phyloP scores from a whole-genome alignment of 2,329 filamentous ascomycete genomes.

The Allantophomopsis lycopodina region DNA sequence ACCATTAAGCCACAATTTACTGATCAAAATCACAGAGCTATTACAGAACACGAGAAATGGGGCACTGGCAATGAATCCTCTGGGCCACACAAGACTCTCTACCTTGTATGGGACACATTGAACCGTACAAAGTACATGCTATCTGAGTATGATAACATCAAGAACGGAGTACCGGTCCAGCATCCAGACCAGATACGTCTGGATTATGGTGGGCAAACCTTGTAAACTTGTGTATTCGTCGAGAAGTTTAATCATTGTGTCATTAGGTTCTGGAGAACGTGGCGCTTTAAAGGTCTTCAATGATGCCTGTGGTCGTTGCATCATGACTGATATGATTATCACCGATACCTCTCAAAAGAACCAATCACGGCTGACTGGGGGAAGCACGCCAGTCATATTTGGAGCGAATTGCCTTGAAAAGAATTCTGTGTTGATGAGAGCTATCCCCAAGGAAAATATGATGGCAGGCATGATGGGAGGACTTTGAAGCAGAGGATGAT shows the following conservation, averaged over 20 bases:
- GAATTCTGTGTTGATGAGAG: neutral
- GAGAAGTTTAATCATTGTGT: neutral
- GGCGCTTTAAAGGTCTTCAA: constrained; percentile 8
- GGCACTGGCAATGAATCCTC: constrained; percentile 5
- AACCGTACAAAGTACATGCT: constrained; percentile 26
- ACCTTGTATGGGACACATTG: constrained; percentile 27
- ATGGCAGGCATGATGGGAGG: no score
- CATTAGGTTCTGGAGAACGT: constrained; percentile 6
- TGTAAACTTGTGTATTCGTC: neutral
- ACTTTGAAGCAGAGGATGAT: no score
- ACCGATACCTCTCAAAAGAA: constrained; percentile 8
- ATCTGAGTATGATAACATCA: constrained; percentile 25
- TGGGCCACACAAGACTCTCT: constrained; percentile 18
- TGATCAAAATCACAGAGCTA: constrained; percentile 3
- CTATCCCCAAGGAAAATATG: no score
- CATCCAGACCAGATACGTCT: constrained; percentile 21
- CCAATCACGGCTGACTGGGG: constrained; percentile 7
- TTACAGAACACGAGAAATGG: constrained; percentile 9
- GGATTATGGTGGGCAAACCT: constrained; percentile 4
- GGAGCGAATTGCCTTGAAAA: constrained; percentile 1
- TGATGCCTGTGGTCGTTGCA: constrained; percentile 9
- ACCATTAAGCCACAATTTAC: neutral
- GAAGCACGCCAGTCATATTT: constrained; percentile 7
- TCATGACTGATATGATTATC: constrained; percentile 10
- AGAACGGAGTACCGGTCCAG: constrained; percentile 17